Base-by-base conservation (phyloP, 257 asterid genomes). In the Gardenia jasminoides region DNA sequence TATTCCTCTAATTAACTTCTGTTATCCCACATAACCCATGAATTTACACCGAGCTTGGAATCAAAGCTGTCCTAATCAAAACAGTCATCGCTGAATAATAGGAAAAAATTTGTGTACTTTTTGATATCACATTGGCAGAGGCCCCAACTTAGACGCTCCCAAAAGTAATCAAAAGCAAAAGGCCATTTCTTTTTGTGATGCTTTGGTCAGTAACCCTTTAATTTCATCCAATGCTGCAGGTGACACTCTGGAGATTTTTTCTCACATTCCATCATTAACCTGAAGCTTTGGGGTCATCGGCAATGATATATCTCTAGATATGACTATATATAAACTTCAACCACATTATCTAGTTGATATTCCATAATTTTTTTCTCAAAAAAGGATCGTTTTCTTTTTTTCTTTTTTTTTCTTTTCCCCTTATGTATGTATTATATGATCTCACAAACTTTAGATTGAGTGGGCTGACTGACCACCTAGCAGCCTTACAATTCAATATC, bases 131-230 rank as follows among this genome's bases (percentile, higher is more conserved):
- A 61, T 58, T 58, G 6, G 31, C 41, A 67, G 61, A 80, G 80
- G 80, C 39, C 76, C 82, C 74, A 74, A 56, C 33, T 26, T 24
- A 77, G 78, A 85, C 86, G 86, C 84, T 80, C 86, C 88, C 72
- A 82, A 85, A 85, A 85, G 86, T 48, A 43, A 75, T 44, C 17
- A 80, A 85, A 82, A 85, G 83, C 52, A 76, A 81, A 80, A 78
- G 85, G 54, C 44, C 79, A 80, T 82, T 85, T 83, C 84, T 80
- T 80, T 82, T 80, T n/a, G 81, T 82, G 84, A 78, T 74, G 79
- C 83, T 68, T 75, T 82, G 83, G 77, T 65, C 83, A 82, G 74
- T 79, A 5, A 10, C 28, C 61, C 75, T 78, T 85, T 77, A 56
- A 73, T 69, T 79, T 78, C 70, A 72, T 78, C 79, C 78, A 70